Conservation (phyloP, 1,284 basidiomycete genomes). For the Meira miltonrushii region DNA sequence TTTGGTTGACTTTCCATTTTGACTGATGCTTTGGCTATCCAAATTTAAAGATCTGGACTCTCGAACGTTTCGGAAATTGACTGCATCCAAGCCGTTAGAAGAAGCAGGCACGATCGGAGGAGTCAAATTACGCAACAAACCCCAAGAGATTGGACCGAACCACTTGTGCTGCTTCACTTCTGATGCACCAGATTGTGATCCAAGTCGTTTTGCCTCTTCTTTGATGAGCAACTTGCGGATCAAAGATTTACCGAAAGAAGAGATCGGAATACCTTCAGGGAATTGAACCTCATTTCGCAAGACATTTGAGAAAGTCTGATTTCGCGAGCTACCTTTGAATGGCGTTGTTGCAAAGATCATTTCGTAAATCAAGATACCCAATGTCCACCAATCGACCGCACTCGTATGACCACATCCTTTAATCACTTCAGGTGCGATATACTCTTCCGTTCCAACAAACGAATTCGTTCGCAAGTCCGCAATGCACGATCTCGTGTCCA, state of each 20-base stretch:
- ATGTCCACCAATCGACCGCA: conserved; percentile 99
- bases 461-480: conserved; percentile 97
- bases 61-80: conserved; percentile 83
- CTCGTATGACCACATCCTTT: conserved; percentile 94
- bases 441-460: conserved; percentile 98
- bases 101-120: conserved; percentile 85
- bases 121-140: conserved; percentile 80
- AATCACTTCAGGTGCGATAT: conserved; percentile 98
- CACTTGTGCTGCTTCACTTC: conserved; percentile 99
- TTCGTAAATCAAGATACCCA: conserved; percentile 97
- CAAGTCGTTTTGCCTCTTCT: conserved; percentile 79
- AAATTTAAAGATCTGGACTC: conserved; percentile 86
- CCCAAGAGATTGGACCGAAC: conserved; percentile 96
- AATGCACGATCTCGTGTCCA: conserved; percentile 96
- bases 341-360: conserved; percentile 99
- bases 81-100: conserved; percentile 73
- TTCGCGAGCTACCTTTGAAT: conserved; percentile 92
- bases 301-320: conserved; percentile 94
- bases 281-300: conserved; percentile 80
- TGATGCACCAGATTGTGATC: conserved; percentile 86
- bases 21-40: conserved; percentile 56
- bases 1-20: neutral
- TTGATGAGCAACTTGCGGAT: conserved; percentile 86
- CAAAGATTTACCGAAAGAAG: conserved; percentile 73
- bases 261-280: conserved; percentile 76